Conservation (phyloP, 2,329 filamentous ascomycete species). For the Colletotrichum eremochloae region DNA sequence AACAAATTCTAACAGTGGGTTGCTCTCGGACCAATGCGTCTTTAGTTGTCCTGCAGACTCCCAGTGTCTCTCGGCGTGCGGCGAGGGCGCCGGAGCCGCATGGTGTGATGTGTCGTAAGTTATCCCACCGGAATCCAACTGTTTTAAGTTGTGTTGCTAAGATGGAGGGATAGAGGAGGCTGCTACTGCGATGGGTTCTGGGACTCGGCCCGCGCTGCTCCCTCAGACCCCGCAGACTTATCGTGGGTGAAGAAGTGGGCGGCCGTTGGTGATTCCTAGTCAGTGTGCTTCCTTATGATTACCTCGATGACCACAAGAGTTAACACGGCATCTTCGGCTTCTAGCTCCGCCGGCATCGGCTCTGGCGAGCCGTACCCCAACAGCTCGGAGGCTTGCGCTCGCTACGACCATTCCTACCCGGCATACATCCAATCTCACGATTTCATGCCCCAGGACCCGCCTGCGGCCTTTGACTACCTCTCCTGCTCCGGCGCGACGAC, state of each 20-base stretch:
- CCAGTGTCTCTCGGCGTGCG: background rate
- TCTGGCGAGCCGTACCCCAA: background rate
- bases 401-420: conserved; percentile 49
- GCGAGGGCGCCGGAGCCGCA: background rate
- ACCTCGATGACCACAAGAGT: too few species aligned
- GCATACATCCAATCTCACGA: conserved; percentile 44
- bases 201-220: background rate
- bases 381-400: conserved; percentile 44
- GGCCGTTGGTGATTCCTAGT: conserved; percentile 54
- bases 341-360: conserved; percentile 7
- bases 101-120: background rate
- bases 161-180: background rate
- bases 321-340: background rate
- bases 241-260: conserved; percentile 50
- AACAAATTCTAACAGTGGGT: background rate
- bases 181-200: background rate
- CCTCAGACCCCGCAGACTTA: conserved; percentile 38
- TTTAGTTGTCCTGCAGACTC: background rate
- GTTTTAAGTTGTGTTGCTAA: background rate
- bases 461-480: conserved; percentile 47
- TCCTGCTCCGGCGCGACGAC: conserved; percentile 49
- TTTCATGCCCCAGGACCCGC: conserved; percentile 42
- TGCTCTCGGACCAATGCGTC: background rate
- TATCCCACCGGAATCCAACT: too few species aligned
- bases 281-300: background rate